Conservation (phyloP, 805 yeast genomes). For the Candida sanyiensis region DNA sequence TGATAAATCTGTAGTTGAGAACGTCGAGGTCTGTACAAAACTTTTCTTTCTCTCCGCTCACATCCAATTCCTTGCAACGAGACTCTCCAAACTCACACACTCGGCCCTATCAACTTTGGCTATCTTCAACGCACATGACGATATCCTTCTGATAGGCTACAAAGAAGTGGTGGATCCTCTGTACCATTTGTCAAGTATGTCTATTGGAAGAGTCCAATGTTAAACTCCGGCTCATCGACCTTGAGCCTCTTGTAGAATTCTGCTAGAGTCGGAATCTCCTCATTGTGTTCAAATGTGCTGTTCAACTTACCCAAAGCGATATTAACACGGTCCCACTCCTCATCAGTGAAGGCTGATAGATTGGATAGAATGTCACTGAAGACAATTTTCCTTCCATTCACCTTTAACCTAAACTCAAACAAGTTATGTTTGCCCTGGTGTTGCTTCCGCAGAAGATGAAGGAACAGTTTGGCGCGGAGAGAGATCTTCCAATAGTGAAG, state of each 20-base stretch:
- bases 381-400: slow-evolving; percentile 11
- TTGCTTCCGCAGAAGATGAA: slow-evolving; percentile 17
- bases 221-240: slow-evolving; percentile 19
- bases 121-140: too few relatives aligned
- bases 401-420: slow-evolving; percentile 7
- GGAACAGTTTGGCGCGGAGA: slow-evolving; percentile 11
- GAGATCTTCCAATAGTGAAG: slow-evolving; percentile 17
- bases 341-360: slow-evolving; percentile 5
- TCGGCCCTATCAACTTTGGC: too few relatives aligned
- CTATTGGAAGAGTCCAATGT: slow-evolving; percentile 12
- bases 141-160: too few relatives aligned
- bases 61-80: too few relatives aligned
- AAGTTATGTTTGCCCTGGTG: slow-evolving; percentile 11
- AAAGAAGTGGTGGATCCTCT: too few relatives aligned
- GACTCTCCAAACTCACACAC: too few relatives aligned
- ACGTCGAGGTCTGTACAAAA: too few relatives aligned
- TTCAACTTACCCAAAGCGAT: slow-evolving; percentile 13
- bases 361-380: slow-evolving; percentile 12
- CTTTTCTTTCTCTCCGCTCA: too few relatives aligned
- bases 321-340: slow-evolving; percentile 12
- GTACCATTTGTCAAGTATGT: not conserved
- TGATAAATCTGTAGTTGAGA: too few relatives aligned
- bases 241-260: slow-evolving; percentile 13
- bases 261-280: slow-evolving; percentile 5
- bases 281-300: slow-evolving; percentile 12